phyloP scores from a whole-genome alignment of 148 eudicot species.

The Rhododendron ferrugineum region DNA sequence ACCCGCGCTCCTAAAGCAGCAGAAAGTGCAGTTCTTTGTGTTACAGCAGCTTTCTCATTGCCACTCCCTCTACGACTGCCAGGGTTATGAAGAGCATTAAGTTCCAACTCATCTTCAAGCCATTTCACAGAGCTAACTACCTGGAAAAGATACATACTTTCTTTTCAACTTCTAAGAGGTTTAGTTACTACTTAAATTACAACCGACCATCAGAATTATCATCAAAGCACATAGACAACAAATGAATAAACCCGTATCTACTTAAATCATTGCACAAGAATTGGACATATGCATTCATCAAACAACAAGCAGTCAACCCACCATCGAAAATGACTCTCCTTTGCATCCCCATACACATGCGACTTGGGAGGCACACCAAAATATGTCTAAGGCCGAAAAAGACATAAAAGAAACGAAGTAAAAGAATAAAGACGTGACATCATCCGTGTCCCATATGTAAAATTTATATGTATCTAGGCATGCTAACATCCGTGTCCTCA shows the following conservation, averaged over 20 bases:
- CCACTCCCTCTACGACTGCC: constrained; percentile 86
- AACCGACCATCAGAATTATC: neutral
- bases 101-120: constrained; percentile 99
- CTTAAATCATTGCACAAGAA: neutral
- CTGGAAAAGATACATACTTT: constrained; percentile 30
- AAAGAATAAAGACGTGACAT: neutral
- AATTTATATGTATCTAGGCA: neutral
- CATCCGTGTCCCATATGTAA: neutral
- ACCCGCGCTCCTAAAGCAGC: constrained; percentile 97
- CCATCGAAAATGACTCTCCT: neutral
- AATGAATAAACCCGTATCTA: neutral
- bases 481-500: neutral
- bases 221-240: neutral
- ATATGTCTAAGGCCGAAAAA: neutral
- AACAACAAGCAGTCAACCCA: neutral
- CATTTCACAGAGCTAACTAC: constrained; percentile 99
- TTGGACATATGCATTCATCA: neutral
- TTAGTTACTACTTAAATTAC: neutral
- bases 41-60: constrained; percentile 90
- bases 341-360: neutral
- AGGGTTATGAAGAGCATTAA: constrained; percentile 98
- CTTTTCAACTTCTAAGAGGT: neutral
- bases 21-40: constrained; percentile 90
- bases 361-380: neutral
- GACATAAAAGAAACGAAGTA: neutral